Conservation (phyloP, 805 yeast species). For the Ogataea degrootiae region DNA sequence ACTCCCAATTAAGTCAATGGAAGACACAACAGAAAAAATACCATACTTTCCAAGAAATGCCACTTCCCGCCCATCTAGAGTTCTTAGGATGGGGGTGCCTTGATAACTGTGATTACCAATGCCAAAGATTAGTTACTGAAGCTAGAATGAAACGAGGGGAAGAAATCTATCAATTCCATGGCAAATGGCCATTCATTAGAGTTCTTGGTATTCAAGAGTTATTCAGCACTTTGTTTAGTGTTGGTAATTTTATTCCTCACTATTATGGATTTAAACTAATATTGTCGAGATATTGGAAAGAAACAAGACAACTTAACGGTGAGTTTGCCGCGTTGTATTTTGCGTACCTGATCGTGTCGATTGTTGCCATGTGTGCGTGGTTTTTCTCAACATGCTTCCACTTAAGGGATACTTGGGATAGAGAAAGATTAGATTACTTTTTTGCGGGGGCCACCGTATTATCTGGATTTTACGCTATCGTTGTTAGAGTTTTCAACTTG, state of each 20-base stretch:
- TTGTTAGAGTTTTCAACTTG: constrained; percentile 55
- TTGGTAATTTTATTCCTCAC: constrained; percentile 66
- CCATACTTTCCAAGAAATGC: constrained; percentile 34
- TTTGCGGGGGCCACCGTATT: constrained; percentile 89
- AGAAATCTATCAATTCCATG: constrained; percentile 81
- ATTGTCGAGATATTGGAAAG: constrained; percentile 16
- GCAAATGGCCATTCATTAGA: constrained; percentile 93
- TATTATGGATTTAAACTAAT: constrained; percentile 39
- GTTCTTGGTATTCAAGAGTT: constrained; percentile 81
- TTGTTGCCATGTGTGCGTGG: constrained; percentile 85
- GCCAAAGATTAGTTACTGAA: constrained; percentile 73
- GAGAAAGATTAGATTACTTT: constrained; percentile 87
- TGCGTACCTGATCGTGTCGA: constrained; percentile 45
- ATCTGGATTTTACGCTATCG: constrained; percentile 68
- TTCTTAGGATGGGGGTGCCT: constrained; percentile 69
- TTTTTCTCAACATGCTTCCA: constrained; percentile 80
- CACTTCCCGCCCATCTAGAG: constrained; percentile 38
- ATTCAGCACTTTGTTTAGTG: constrained; percentile 74
- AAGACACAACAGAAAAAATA: constrained; percentile 29
- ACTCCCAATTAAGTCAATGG: constrained; percentile 23
- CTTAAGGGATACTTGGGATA: constrained; percentile 68
- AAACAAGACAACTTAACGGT: constrained; percentile 13
- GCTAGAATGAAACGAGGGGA: constrained; percentile 43
- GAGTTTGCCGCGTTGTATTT: constrained; percentile 27
- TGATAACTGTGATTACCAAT: constrained; percentile 86